Conservation (phyloP, 1,284 basidiomycete genomes). For the Rhodotorula sp. region DNA sequence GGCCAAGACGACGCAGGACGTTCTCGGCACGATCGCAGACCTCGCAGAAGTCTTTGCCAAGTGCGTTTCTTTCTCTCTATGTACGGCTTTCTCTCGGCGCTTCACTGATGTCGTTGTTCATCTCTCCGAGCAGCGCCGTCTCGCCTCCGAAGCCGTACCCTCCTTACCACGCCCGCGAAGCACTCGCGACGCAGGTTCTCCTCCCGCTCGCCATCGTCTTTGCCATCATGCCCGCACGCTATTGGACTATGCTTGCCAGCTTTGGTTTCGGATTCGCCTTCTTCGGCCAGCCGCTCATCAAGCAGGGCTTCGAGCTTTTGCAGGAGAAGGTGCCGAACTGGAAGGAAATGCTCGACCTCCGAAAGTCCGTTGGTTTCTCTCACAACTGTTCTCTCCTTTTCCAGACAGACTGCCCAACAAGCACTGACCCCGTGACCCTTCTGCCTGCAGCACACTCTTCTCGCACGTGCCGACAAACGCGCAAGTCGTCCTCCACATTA, state of each 20-base stretch:
- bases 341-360: slow-evolving; percentile 53
- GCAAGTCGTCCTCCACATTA: slow-evolving; percentile 57
- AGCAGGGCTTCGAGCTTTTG: slow-evolving; percentile 51
- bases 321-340: slow-evolving; percentile 55
- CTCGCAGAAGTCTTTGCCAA: slow-evolving; percentile 50
- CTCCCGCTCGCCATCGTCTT: slow-evolving; percentile 50
- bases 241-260: slow-evolving; percentile 53
- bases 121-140: slow-evolving; percentile 45
- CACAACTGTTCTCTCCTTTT: slow-evolving; percentile 42
- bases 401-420: neutral
- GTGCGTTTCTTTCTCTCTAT: slow-evolving; percentile 48
- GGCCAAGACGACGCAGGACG: slow-evolving; percentile 51
- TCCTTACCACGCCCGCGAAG: slow-evolving; percentile 49
- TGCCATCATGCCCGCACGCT: slow-evolving; percentile 52
- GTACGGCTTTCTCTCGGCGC: neutral
- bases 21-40: slow-evolving; percentile 50
- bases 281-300: slow-evolving; percentile 58
- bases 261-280: slow-evolving; percentile 56
- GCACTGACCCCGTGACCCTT: neutral
- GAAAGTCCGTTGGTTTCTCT: slow-evolving; percentile 54
- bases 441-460: slow-evolving; percentile 1
- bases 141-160: slow-evolving; percentile 51
- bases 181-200: slow-evolving; percentile 50
- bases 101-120: neutral
- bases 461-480: slow-evolving; percentile 57